These are phyloP conservation scores for Apiospora phragmitis DNA, from an alignment of 2,329 filamentous ascomycete species.

Conservation along the genomic window DNA sequence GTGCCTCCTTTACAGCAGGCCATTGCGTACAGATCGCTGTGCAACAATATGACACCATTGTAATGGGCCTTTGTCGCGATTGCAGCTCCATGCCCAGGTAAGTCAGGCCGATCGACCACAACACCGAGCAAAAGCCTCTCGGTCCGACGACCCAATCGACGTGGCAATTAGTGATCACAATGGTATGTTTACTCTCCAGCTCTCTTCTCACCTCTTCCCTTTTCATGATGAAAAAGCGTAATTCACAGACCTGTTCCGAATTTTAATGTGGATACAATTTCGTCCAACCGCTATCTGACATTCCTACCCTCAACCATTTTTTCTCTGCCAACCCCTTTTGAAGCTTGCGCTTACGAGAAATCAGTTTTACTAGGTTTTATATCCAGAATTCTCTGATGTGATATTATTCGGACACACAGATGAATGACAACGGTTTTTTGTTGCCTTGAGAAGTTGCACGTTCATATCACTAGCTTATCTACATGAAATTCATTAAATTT, in stretches of 20 bases:
- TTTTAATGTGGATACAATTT: conserved; percentile 67
- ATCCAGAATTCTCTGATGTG: not conserved
- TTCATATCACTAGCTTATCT: not conserved
- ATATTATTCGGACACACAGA: too few species aligned
- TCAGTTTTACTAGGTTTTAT: not conserved
- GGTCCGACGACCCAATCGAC: not conserved
- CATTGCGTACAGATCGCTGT: not conserved
- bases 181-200: conserved; percentile 16
- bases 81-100: not conserved
- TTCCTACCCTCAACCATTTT: conserved; percentile 7
- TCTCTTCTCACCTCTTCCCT: conserved; percentile 23
- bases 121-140: not conserved
- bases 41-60: not conserved
- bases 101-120: conserved; percentile 14
- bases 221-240: conserved; percentile 70
- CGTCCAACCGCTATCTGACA: conserved; percentile 85
- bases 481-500: not conserved
- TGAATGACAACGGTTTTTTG: not conserved
- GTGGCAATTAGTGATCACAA: not conserved
- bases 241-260: conserved; percentile 88
- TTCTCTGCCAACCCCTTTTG: conserved; percentile 5
- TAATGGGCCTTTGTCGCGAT: not conserved
- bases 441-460: not conserved
- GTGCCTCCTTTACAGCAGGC: not conserved
- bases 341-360: conserved; percentile 9